These are phyloP conservation scores for Rhodotorula mucilaginosa DNA, from an alignment of 1,284 basidiomycete species.

Conservation along the genomic window DNA sequence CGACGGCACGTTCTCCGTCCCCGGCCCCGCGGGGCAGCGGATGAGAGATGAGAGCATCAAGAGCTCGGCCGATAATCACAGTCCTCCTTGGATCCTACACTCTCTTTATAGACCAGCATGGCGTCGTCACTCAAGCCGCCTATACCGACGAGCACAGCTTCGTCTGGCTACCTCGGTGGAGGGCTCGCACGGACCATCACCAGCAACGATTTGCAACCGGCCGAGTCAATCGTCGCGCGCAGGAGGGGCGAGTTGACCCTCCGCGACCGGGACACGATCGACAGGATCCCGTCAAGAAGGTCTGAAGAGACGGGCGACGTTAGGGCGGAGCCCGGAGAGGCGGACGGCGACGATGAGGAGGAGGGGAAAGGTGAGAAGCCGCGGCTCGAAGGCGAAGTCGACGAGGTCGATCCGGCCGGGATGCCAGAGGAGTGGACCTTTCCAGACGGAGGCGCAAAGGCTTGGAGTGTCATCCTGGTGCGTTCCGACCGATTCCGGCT, in stretches of 20 bases:
- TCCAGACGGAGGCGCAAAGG: slow-evolving; percentile 35
- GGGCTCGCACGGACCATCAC: slow-evolving; percentile 9
- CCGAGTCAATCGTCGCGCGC: slow-evolving; percentile 18
- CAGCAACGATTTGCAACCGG: slow-evolving; percentile 4
- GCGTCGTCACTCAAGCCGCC: not conserved
- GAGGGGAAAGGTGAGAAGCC: not conserved
- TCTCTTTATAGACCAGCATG: not conserved
- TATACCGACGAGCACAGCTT: not conserved
- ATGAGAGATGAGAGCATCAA: not conserved
- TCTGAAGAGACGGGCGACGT: not conserved
- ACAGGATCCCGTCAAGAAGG: not conserved
- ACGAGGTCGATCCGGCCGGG: not conserved
- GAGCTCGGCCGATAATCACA: not conserved
- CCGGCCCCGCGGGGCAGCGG: no score
- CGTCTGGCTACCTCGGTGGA: slow-evolving; percentile 17
- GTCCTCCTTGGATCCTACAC: not conserved
- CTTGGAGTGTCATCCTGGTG: slow-evolving; percentile 36
- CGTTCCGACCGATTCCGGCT: not conserved
- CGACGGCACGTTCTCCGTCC: not conserved
- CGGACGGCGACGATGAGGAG: not conserved
- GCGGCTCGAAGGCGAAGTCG: not conserved
- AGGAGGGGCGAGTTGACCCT: slow-evolving; percentile 14
- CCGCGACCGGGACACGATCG: slow-evolving; percentile 2
- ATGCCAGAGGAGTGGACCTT: slow-evolving; percentile 33
- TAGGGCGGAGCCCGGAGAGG: not conserved